Conservation (phyloP, 2,329 filamentous ascomycete genomes). For the Diaporthe velutina region DNA sequence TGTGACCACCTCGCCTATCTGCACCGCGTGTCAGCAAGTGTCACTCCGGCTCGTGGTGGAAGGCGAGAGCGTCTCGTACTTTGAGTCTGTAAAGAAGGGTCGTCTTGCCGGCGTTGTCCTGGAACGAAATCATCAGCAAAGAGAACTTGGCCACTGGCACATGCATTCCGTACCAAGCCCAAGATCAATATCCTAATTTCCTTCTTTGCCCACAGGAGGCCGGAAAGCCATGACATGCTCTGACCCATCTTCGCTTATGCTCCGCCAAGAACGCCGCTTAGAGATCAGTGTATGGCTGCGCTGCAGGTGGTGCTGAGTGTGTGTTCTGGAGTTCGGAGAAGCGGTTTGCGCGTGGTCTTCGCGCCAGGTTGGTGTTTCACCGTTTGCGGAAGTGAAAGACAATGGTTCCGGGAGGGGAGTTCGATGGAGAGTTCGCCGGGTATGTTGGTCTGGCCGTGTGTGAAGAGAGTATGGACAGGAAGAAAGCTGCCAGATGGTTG, state of each 20-base stretch:
- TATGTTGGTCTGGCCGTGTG: slow-evolving; percentile 12
- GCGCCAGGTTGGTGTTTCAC: slow-evolving; percentile 33
- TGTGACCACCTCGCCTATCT: slow-evolving; percentile 99
- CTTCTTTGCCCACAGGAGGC: slow-evolving; percentile 90
- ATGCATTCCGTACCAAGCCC: slow-evolving; percentile 75
- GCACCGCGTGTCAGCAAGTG: slow-evolving; percentile 41
- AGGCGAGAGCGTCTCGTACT: slow-evolving; percentile 62
- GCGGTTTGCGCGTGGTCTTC: slow-evolving; percentile 15
- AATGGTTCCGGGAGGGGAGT: neutral
- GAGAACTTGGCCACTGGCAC: slow-evolving; percentile 31
- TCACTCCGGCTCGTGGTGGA: neutral
- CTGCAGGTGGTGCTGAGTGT: neutral
- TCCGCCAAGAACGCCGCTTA: slow-evolving; percentile 30
- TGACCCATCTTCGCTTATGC: slow-evolving; percentile 67
- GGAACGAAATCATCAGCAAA: slow-evolving; percentile 37
- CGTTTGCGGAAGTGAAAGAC: slow-evolving; percentile 28
- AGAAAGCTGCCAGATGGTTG: neutral
- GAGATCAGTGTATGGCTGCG: slow-evolving; percentile 14
- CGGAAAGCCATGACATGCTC: slow-evolving; percentile 77
- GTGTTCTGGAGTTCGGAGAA: slow-evolving; percentile 26
- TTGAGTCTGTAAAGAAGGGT: slow-evolving; percentile 96
- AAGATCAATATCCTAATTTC: slow-evolving; percentile 97
- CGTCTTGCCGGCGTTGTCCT: slow-evolving; percentile 99
- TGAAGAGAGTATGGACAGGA: neutral
- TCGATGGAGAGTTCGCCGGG: neutral